Evolutionary conservation across 140 eudicot genomes (phyloP).

Genomic region (Anethum foeniculum): DNA sequence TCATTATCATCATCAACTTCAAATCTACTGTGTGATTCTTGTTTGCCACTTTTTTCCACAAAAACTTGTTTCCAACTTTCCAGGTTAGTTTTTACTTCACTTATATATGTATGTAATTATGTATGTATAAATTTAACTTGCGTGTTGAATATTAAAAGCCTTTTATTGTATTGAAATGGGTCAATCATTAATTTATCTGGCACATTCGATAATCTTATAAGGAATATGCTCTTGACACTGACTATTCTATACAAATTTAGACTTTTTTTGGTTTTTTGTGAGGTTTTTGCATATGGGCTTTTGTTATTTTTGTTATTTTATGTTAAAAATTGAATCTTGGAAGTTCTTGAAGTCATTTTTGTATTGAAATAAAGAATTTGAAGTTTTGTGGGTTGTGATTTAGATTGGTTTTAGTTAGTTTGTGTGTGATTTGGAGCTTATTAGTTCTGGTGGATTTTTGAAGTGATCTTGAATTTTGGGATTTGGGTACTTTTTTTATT

Average conservation of each 20-base stretch:
- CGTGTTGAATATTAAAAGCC: neutral
- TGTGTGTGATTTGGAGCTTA: neutral
- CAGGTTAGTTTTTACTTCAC: neutral
- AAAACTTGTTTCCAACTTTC: neutral
- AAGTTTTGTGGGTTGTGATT: neutral
- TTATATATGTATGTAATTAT: neutral
- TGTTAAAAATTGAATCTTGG: neutral
- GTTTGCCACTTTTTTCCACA: neutral
- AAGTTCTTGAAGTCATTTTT: neutral
- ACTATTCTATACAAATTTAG: constrained; percentile 22
- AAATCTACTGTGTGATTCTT: neutral
- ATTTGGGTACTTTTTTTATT: constrained; percentile 12
- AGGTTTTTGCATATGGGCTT: constrained; percentile 19
- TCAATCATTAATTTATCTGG: constrained; percentile 20
- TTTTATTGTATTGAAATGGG: constrained; percentile 19
- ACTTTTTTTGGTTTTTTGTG: neutral
- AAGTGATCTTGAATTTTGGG: constrained; percentile 21
- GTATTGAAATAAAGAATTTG: neutral
- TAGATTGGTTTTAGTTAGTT: neutral
- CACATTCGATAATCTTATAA: constrained; percentile 42
- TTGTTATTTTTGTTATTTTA: constrained; percentile 10
- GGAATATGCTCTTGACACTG: constrained; percentile 43
- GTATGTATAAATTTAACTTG: neutral
- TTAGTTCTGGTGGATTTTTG: constrained; percentile 14
- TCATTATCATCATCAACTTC: neutral